Conservation (phyloP, 1,284 basidiomycete genomes). For the Sphaerobolus stellatus region DNA sequence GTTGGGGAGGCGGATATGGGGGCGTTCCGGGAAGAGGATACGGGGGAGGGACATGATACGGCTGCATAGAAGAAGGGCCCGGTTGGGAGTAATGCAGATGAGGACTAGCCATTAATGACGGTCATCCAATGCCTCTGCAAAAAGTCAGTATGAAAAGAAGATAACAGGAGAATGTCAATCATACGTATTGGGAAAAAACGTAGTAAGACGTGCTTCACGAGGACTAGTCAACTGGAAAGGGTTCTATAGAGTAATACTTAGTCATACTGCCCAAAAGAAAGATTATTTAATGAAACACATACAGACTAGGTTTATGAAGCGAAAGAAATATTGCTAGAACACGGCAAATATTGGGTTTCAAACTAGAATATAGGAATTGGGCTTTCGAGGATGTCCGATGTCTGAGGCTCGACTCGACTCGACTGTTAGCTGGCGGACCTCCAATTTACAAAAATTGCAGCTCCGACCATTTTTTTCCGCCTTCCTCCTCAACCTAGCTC, state of each 20-base stretch:
- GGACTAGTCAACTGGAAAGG: neutral
- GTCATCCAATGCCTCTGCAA: conserved; percentile 5
- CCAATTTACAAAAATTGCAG: neutral
- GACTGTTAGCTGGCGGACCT: too few relatives aligned
- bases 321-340: too few relatives aligned
- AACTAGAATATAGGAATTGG: too few relatives aligned
- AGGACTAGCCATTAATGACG: conserved; percentile 8
- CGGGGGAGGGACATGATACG: neutral
- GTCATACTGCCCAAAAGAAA: too few relatives aligned
- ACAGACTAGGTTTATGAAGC: too few relatives aligned
- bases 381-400: too few relatives aligned
- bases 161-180: neutral
- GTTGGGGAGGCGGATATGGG: neutral
- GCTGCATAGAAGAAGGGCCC: conserved; percentile 5
- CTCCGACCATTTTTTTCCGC: conserved; percentile 9
- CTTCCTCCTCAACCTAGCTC: neutral
- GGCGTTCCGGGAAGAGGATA: conserved; percentile 1
- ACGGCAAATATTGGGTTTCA: too few relatives aligned
- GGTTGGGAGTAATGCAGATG: conserved; percentile 8
- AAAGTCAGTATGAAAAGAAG: neutral
- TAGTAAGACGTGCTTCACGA: neutral
- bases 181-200: conserved; percentile 1
- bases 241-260: neutral
- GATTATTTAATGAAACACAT: too few relatives aligned
- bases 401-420: too few relatives aligned